phyloP scores from a whole-genome alignment of 345 rosid genomes.

The Brassica nigra region DNA sequence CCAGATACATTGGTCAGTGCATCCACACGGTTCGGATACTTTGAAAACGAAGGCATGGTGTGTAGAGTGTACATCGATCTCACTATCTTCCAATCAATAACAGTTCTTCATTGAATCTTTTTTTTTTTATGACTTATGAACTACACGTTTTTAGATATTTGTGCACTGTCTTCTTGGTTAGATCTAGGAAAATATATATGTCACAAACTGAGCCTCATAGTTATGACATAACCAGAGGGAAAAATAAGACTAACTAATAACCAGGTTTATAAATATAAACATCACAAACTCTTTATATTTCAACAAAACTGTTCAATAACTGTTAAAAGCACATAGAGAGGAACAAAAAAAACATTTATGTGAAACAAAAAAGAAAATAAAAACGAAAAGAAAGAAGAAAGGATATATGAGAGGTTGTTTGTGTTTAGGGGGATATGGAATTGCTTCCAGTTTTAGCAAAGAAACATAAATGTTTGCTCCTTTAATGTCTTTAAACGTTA shows the following conservation, averaged over 20 bases:
- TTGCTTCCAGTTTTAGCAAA: slow-evolving; percentile 40
- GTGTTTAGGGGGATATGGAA: slow-evolving; percentile 15
- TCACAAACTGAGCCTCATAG: not conserved
- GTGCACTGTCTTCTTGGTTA: not conserved
- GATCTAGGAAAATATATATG: not conserved
- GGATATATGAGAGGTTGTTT: slow-evolving; percentile 13
- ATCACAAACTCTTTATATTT: not conserved
- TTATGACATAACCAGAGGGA: not conserved
- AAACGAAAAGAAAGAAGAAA: not conserved
- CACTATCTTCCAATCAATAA: slow-evolving; percentile 26
- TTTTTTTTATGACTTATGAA: not conserved
- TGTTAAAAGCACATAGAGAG: not conserved
- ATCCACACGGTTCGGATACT: not conserved
- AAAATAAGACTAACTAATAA: not conserved
- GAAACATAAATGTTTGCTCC: slow-evolving; percentile 23
- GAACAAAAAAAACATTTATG: not conserved
- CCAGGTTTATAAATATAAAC: not conserved
- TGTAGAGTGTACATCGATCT: not conserved
- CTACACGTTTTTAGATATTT: slow-evolving; percentile 25
- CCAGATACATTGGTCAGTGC: not conserved
- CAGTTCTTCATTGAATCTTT: slow-evolving; percentile 8
- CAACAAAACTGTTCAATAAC: not conserved
- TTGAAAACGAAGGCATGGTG: slow-evolving; percentile 27
- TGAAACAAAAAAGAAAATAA: not conserved
- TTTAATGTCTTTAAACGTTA: slow-evolving; percentile 27